A percentile compares a stretch with the other conserved stretches of the same genome.
phyloP scores from a whole-genome alignment of 108 stramenopile genomes.

The Cylindrotheca fusiformis region DNA sequence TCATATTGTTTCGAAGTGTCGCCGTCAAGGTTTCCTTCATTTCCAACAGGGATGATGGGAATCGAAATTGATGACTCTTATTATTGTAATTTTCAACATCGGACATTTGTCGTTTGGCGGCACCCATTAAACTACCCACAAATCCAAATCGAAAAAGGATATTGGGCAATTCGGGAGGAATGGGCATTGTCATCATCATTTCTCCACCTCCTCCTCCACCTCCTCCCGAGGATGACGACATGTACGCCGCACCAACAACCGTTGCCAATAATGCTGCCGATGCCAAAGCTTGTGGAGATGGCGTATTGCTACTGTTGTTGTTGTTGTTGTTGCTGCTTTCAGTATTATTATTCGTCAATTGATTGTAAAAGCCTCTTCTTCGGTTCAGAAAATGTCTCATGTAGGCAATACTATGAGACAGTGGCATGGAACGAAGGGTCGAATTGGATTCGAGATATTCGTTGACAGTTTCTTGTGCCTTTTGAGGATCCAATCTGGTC shows the following conservation, averaged over 20 bases:
- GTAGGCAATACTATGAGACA: conserved; percentile 58
- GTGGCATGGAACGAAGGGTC: conserved; percentile 54
- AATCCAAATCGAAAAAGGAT: conserved; percentile 60
- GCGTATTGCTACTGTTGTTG: conserved; percentile 10
- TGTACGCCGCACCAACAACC: conserved; percentile 49
- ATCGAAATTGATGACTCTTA: not conserved
- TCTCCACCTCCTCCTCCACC: conserved; percentile 7
- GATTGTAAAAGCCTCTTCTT: conserved; percentile 20
- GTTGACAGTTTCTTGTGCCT: conserved; percentile 49
- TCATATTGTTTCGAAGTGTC: conserved; percentile 9
- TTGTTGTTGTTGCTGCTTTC: conserved; percentile 7
- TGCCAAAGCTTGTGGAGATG: conserved; percentile 25
- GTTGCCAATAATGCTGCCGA: conserved; percentile 56
- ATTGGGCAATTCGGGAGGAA: conserved; percentile 40
- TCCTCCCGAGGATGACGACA: conserved; percentile 26
- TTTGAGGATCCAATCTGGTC: conserved; percentile 35
- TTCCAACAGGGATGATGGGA: conserved; percentile 20
- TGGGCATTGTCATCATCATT: not conserved
- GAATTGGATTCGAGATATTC: conserved; percentile 63
- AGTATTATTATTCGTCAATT: conserved; percentile 14
- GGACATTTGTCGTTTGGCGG: conserved; percentile 21
- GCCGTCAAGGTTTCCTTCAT: conserved; percentile 32
- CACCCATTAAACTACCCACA: conserved; percentile 55
- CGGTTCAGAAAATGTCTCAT: conserved; percentile 46
- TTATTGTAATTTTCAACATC: not conserved